Conservation (phyloP, 1,284 basidiomycete genomes). For the Laetiporus sulphureus region DNA sequence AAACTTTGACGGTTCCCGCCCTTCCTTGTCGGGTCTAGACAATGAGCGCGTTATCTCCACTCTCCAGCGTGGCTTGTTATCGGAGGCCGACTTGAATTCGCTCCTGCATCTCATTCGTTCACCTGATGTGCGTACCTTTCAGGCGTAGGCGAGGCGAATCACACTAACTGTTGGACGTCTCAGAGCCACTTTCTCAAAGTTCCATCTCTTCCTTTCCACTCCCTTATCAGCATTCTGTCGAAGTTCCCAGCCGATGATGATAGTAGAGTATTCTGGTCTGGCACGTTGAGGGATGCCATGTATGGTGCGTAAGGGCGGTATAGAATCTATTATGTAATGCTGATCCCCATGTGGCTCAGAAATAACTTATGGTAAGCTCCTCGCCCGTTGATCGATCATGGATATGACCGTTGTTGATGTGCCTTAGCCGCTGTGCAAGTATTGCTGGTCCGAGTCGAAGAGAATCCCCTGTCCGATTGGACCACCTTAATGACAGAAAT, state of each 20-base stretch:
- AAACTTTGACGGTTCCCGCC: constrained; percentile 59
- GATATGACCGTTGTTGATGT: constrained; percentile 5
- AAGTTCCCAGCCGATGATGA: constrained; percentile 72
- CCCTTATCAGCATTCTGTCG: constrained; percentile 59
- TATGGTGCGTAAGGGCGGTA: constrained; percentile 42
- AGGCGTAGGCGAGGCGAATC: constrained; percentile 2
- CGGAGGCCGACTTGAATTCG: constrained; percentile 55
- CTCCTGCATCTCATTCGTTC: constrained; percentile 63
- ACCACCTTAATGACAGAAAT: constrained; percentile 41
- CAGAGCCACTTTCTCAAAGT: constrained; percentile 82
- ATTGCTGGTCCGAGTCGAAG: constrained; percentile 28
- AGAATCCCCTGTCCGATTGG: constrained; percentile 31
- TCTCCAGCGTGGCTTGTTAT: constrained; percentile 56
- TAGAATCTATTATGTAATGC: no score
- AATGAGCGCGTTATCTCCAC: constrained; percentile 48
- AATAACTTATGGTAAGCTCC: constrained; percentile 22
- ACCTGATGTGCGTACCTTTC: constrained; percentile 50
- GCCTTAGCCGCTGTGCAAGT: constrained; percentile 27
- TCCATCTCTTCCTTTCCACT: constrained; percentile 71
- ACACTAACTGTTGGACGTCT: constrained; percentile 2
- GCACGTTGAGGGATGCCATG: constrained; percentile 48
- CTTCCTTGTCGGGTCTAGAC: constrained; percentile 55
- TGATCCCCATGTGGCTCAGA: no score
- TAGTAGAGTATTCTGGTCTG: constrained; percentile 65
- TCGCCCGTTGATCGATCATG: background rate